Evolutionary conservation across 352 stramenopile species (phyloP).

Genomic region (Globisporangium ultimum): DNA sequence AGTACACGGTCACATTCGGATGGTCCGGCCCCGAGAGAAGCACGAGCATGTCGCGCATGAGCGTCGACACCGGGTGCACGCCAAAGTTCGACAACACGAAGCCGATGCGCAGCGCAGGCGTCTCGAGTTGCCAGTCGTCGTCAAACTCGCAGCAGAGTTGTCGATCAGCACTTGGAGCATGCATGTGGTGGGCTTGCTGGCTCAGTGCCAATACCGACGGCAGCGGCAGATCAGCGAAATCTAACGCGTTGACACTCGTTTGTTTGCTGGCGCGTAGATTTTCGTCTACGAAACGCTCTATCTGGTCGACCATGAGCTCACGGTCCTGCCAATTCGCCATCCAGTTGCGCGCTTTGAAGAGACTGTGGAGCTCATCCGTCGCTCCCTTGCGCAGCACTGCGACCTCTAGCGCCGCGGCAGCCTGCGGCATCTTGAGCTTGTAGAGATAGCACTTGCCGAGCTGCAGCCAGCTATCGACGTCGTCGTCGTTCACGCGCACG

Average conservation of each 20-base stretch:
- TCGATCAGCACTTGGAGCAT: neutral
- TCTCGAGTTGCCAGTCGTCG: conserved; percentile 19
- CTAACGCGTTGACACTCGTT: conserved; percentile 29
- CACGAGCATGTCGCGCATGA: conserved; percentile 62
- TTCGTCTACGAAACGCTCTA: conserved; percentile 21
- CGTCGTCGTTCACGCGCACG: conserved; percentile 43
- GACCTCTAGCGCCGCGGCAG: conserved; percentile 42
- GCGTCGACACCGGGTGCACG: conserved; percentile 66
- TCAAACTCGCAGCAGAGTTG: conserved; percentile 14
- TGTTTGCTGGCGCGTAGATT: conserved; percentile 13
- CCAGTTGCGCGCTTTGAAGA: conserved; percentile 72
- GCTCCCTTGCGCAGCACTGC: conserved; percentile 41
- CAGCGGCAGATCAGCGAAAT: conserved; percentile 41
- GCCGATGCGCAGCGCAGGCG: conserved; percentile 40
- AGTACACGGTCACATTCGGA: conserved; percentile 44
- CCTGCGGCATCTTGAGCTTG: conserved; percentile 36
- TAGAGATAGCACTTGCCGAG: conserved; percentile 73
- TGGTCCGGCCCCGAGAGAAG: conserved; percentile 34
- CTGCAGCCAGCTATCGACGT: conserved; percentile 57
- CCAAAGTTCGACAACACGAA: conserved; percentile 85
- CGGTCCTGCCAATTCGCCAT: conserved; percentile 62
- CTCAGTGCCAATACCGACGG: conserved; percentile 24
- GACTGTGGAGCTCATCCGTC: conserved; percentile 25
- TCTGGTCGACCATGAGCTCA: conserved; percentile 40
- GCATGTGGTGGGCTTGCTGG: neutral